Conservation (phyloP, 2,329 filamentous ascomycete species). For the Arthrobotrys megalospora region DNA sequence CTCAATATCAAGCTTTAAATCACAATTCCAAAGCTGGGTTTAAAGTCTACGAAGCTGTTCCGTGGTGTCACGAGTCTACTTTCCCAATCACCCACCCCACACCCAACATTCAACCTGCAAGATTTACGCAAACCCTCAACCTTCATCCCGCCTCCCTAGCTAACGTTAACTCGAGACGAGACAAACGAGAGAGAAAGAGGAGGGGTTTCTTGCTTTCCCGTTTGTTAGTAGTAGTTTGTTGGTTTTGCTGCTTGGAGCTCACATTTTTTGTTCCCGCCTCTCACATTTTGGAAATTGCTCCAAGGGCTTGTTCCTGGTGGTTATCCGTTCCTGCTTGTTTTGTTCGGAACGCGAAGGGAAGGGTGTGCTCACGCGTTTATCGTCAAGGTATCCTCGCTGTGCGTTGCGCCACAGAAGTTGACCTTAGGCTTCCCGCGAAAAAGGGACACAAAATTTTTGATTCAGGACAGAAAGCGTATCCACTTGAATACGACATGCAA, state of each 20-base stretch:
- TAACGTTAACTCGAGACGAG: constrained; percentile 6
- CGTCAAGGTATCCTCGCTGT: not conserved
- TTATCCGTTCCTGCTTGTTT: constrained; percentile 40
- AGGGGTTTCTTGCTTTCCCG: constrained; percentile 13
- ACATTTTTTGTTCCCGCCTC: constrained; percentile 35
- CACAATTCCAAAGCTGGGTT: not conserved
- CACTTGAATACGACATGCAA: too few species aligned
- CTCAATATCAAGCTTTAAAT: not conserved
- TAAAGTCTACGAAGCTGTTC: not conserved
- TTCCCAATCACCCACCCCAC: not conserved
- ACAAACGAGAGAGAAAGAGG: not conserved
- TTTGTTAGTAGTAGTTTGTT: not conserved
- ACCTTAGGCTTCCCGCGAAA: not conserved
- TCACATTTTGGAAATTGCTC: constrained; percentile 35
- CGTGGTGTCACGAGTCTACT: not conserved
- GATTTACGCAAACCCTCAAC: too few species aligned
- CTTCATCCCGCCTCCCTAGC: not conserved
- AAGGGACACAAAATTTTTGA: not conserved
- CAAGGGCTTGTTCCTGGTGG: constrained; percentile 1
- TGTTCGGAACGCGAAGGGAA: constrained; percentile 23
- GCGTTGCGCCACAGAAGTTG: constrained; percentile 10
- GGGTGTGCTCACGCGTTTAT: constrained; percentile 7
- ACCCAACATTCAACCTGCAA: not conserved
- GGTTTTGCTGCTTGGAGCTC: not conserved
- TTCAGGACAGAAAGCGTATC: not conserved